These are phyloP conservation scores for Eutrema japonicum DNA, from an alignment of 345 rosid genomes.

Conservation along the genomic window DNA sequence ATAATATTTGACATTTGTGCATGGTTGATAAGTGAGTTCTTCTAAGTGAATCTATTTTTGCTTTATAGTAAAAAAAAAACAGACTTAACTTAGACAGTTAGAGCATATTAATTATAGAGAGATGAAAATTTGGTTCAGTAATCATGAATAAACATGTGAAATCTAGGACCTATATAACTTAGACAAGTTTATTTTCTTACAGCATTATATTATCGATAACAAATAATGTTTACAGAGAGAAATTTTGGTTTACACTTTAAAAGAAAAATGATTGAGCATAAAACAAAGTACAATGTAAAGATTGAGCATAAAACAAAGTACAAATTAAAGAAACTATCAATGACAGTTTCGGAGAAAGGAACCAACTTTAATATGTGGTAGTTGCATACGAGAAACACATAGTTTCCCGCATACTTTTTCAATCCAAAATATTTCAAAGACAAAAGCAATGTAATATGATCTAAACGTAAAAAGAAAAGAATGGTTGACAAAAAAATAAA, in stretches of 20 bases:
- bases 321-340: no score
- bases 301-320: no score
- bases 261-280: no score
- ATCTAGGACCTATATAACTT: background rate
- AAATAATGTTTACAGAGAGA: no score
- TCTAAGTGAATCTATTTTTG: background rate
- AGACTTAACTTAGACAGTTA: background rate
- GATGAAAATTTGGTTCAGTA: no score
- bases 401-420: background rate
- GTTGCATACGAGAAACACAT: background rate
- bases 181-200: no score
- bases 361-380: background rate
- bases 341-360: background rate
- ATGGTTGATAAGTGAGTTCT: background rate
- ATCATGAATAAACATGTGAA: background rate
- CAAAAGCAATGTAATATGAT: background rate
- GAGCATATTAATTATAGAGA: background rate
- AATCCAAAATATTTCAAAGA: background rate
- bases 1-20: constrained; percentile 1
- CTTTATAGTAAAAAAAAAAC: background rate
- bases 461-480: background rate
- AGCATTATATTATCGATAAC: no score
- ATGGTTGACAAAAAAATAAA: no score
- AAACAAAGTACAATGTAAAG: no score
- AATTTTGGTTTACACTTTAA: no score